phyloP scores from a whole-genome alignment of 768 basidiomycete species.

The Russula vinacea region DNA sequence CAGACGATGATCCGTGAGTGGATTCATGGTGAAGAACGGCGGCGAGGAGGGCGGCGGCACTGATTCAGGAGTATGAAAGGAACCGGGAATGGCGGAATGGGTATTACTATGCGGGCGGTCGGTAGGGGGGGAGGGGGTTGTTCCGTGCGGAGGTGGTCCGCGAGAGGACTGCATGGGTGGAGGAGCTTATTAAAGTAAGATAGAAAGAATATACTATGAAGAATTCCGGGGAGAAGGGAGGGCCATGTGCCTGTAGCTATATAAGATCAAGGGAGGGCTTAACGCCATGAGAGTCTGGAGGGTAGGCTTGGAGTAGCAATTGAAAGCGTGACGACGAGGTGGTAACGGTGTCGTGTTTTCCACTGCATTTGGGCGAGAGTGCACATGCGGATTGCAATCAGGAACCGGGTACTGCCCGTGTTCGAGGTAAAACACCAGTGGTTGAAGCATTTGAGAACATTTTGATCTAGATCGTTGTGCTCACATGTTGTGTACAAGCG shows the following conservation, averaged over 20 bases:
- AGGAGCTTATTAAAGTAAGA: conserved; percentile 3
- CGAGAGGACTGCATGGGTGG: conserved; percentile 18
- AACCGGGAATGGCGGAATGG: neutral
- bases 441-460: conserved; percentile 8
- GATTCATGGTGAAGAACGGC: conserved; percentile 11
- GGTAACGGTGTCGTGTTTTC: neutral
- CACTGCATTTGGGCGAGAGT: neutral
- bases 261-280: conserved; percentile 5
- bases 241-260: conserved; percentile 19
- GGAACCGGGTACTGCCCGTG: conserved; percentile 5
- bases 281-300: conserved; percentile 9
- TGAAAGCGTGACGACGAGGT: conserved; percentile 19
- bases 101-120: conserved; percentile 12
- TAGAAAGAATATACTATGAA: neutral
- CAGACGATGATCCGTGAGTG: conserved; percentile 19
- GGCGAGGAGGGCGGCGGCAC: neutral
- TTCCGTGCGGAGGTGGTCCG: conserved; percentile 23
- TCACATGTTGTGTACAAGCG: neutral
- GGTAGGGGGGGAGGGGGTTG: conserved; percentile 9
- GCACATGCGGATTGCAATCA: conserved; percentile 8
- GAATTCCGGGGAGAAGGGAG: conserved; percentile 16
- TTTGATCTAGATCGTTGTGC: conserved; percentile 7
- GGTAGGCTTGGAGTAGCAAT: neutral
- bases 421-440: conserved; percentile 6
- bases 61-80: conserved; percentile 16